These are phyloP conservation scores for Eucalyptus regnans DNA, from an alignment of 345 rosid species.

Conservation along the genomic window DNA sequence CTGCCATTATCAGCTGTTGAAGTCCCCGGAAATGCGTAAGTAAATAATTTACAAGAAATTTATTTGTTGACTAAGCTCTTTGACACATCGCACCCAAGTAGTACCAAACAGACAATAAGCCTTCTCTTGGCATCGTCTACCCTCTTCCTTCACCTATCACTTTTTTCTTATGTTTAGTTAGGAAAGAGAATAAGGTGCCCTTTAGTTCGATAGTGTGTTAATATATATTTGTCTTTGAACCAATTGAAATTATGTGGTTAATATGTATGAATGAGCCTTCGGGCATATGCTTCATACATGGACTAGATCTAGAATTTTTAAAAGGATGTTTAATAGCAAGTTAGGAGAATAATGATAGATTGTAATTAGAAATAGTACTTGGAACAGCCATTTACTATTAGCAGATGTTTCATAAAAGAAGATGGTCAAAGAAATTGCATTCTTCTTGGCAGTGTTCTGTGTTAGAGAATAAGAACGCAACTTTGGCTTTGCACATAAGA, in stretches of 20 bases:
- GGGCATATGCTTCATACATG: not conserved
- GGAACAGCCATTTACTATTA: not conserved
- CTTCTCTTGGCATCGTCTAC: not conserved
- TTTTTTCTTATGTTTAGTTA: not conserved
- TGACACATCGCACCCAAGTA: not conserved
- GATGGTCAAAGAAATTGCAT: not conserved
- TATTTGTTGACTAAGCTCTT: not conserved
- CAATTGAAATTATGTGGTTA: not conserved
- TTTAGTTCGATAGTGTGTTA: not conserved
- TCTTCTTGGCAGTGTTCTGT: not conserved
- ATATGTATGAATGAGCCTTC: not conserved
- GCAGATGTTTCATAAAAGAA: not conserved
- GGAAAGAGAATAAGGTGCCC: not conserved
- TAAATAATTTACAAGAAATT: not conserved
- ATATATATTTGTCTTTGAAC: not conserved
- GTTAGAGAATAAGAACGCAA: not conserved
- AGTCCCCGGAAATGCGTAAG: conserved; percentile 78
- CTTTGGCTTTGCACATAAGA: not conserved
- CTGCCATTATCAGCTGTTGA: conserved; percentile 74
- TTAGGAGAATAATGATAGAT: not conserved
- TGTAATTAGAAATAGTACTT: not conserved
- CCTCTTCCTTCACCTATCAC: not conserved
- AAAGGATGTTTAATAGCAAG: not conserved
- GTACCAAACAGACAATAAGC: not conserved
- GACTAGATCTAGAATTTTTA: not conserved